A percentile compares a stretch with the other conserved stretches of the same genome.
Conservation (phyloP, 1,139 yeast genomes). For the Nadsonia starkeyi-henricii region DNA sequence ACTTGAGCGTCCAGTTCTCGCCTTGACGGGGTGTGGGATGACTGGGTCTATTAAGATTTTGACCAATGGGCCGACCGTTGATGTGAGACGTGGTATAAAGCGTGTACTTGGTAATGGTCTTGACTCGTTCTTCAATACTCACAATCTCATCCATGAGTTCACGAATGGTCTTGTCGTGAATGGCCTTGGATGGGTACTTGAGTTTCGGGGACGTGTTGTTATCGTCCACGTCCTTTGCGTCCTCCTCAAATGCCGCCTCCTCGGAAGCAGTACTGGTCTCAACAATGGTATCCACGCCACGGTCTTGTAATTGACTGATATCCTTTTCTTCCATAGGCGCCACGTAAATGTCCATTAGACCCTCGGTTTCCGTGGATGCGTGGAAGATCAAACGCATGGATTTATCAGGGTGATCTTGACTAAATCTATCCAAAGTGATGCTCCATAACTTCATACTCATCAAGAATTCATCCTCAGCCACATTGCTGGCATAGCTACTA, state of each 20-base stretch:
- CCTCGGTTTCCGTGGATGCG: conserved; percentile 11
- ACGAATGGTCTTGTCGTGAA: background rate
- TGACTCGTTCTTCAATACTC: conserved; percentile 3
- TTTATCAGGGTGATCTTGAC: conserved; percentile 16
- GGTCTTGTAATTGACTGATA: conserved; percentile 15
- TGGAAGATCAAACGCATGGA: conserved; percentile 12
- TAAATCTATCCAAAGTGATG: conserved; percentile 33
- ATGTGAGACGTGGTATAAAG: conserved; percentile 6
- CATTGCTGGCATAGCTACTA: conserved; percentile 26
- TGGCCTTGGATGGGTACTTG: background rate
- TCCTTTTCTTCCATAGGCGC: conserved; percentile 21
- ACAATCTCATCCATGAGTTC: conserved; percentile 6
- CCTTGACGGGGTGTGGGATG: conserved; percentile 5
- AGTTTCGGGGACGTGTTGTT: background rate
- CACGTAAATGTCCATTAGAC: conserved; percentile 18
- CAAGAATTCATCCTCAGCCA: conserved; percentile 65
- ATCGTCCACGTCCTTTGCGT: background rate
- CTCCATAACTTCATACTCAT: conserved; percentile 47
- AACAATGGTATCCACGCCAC: conserved; percentile 2
- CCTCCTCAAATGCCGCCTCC: background rate
- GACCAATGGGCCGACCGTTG: conserved; percentile 3
- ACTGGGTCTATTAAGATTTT: background rate
- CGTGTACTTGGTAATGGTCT: conserved; percentile 2
- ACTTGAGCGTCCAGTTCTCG: conserved; percentile 6
- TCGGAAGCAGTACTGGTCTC: background rate